These are phyloP conservation scores for Zea luxurians DNA, from an alignment of 176 grass and related monocot species.

Conservation along the genomic window DNA sequence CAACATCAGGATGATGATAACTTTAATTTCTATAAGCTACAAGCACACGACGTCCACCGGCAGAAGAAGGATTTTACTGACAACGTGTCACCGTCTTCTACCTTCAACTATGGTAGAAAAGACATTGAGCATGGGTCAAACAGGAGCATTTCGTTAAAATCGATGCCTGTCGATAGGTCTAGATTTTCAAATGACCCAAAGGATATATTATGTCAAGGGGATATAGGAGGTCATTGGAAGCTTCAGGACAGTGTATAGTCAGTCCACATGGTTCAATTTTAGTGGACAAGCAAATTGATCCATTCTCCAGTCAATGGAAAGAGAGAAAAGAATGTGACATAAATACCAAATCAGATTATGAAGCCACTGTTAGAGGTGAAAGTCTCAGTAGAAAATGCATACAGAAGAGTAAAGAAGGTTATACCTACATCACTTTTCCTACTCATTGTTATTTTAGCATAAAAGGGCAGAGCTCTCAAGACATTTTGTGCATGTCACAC, in stretches of 20 bases:
- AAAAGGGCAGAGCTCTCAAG: too few species aligned
- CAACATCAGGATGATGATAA: constrained; percentile 43
- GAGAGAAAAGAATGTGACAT: neutral
- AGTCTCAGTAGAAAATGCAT: constrained; percentile 3
- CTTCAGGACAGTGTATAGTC: constrained; percentile 19
- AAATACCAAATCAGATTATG: constrained; percentile 8
- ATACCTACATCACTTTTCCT: too few species aligned
- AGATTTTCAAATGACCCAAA: constrained; percentile 52
- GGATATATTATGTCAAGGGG: constrained; percentile 53
- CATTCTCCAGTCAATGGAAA: constrained; percentile 45
- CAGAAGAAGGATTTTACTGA: constrained; percentile 45
- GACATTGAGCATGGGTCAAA: constrained; percentile 33
- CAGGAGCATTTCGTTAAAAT: constrained; percentile 42
- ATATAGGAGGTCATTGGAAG: constrained; percentile 27
- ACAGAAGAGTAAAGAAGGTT: constrained; percentile 33
- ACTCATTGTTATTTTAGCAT: too few species aligned
- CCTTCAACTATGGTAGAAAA: constrained; percentile 29
- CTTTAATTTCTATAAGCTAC: constrained; percentile 34
- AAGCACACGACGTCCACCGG: too few species aligned
- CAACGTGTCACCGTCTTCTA: constrained; percentile 41
- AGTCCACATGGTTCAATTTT: constrained; percentile 27
- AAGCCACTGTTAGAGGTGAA: constrained; percentile 6
- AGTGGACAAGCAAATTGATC: constrained; percentile 44
- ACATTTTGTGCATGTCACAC: too few species aligned
- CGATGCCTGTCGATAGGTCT: constrained; percentile 36